These are phyloP conservation scores for Diutina rugosa DNA, from an alignment of 1,139 yeast species.

Conservation along the genomic window DNA sequence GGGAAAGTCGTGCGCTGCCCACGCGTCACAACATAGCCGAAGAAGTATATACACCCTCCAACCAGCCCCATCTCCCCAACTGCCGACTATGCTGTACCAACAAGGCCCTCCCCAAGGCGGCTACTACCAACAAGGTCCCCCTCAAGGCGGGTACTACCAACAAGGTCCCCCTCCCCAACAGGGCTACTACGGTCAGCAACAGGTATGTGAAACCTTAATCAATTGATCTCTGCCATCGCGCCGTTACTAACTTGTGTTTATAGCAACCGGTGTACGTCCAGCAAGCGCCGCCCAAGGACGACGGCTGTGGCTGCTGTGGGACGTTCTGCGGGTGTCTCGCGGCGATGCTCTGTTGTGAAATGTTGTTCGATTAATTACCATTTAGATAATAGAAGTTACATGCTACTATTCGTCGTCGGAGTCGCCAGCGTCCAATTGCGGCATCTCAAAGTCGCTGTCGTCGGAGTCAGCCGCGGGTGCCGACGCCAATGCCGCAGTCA, in stretches of 20 bases:
- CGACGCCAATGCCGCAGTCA: not conserved
- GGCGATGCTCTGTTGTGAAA: slow-evolving; percentile 1
- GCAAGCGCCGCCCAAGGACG: not conserved
- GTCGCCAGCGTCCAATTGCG: not conserved
- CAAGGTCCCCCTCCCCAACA: slow-evolving; percentile 1
- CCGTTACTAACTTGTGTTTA: not conserved
- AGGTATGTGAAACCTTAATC: not conserved
- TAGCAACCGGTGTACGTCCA: slow-evolving; percentile 2
- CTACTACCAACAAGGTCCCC: slow-evolving; percentile 2
- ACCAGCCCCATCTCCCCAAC: not conserved
- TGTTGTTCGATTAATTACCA: not conserved
- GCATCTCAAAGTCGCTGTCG: slow-evolving; percentile 2
- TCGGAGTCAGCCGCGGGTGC: not conserved
- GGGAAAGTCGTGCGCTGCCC: not conserved
- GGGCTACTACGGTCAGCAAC: slow-evolving; percentile 2
- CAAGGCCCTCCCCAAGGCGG: slow-evolving; percentile 1
- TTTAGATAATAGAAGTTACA: not conserved
- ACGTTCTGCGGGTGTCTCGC: slow-evolving; percentile 2
- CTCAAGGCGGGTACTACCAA: slow-evolving; percentile 1
- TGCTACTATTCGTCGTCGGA: not conserved
- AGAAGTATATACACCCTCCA: not conserved
- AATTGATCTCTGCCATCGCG: not conserved
- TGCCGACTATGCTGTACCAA: not conserved
- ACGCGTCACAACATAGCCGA: not conserved
- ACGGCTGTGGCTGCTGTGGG: slow-evolving; percentile 1